A percentile compares a stretch with the other conserved stretches of the same genome.
phyloP scores from a whole-genome alignment of 257 asterid species.

The Penstemon davidsonii region DNA sequence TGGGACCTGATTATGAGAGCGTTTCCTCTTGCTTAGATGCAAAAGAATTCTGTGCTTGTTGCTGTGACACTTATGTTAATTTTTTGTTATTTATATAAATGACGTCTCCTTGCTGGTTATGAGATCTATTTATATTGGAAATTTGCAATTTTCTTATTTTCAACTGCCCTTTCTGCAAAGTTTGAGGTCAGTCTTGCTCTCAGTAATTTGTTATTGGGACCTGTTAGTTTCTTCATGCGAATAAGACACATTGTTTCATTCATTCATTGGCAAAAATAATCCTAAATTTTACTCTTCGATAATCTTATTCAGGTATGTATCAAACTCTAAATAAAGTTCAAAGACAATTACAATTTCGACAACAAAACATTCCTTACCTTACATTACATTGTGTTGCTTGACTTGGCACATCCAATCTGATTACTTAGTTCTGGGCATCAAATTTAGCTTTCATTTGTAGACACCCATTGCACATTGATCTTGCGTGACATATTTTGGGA shows the following conservation, averaged over 20 bases:
- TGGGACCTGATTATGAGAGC: slow-evolving; percentile 29
- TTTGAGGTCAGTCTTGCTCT: slow-evolving; percentile 11
- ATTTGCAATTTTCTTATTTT: slow-evolving; percentile 14
- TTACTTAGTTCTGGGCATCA: not conserved
- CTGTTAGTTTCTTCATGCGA: not conserved
- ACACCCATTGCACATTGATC: not conserved
- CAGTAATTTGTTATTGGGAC: not conserved
- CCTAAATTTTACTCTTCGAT: not conserved
- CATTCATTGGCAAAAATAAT: slow-evolving; percentile 10
- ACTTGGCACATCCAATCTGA: slow-evolving; percentile 10
- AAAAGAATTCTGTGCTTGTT: slow-evolving; percentile 13
- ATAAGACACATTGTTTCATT: not conserved
- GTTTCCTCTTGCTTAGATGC: slow-evolving; percentile 25
- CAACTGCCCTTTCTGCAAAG: not conserved
- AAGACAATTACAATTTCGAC: not conserved
- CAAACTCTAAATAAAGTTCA: slow-evolving; percentile 3
- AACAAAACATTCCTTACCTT: not conserved
- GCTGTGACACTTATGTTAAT: slow-evolving; percentile 10
- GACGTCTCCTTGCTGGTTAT: slow-evolving; percentile 8
- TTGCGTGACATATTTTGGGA: no score
- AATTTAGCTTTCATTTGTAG: not conserved
- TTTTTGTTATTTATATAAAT: slow-evolving; percentile 1
- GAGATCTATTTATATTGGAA: slow-evolving; percentile 18
- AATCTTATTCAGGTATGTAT: slow-evolving; percentile 2
- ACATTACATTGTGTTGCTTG: not conserved